Base-by-base conservation (phyloP, 176 grass and related monocot species). In the Triticum monococcum region DNA sequence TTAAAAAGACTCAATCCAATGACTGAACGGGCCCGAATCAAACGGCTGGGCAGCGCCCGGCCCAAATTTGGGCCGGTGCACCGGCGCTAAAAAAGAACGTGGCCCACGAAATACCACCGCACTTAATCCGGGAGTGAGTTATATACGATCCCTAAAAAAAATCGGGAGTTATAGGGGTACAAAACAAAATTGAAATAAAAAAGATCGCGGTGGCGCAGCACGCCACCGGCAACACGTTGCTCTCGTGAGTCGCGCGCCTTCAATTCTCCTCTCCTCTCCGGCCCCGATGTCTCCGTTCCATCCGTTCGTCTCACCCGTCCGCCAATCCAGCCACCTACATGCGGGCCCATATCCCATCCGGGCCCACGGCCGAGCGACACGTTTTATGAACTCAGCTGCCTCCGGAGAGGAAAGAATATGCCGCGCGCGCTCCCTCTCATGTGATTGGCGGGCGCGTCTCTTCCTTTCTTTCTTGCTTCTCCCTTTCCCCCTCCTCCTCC, bases 381-480 rank as follows among this genome's bases (percentile, higher is more conserved):
- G 71, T 46, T 73, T 73, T 4, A 45, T 48, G 71, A 74, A 16
- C 43, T 74, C 71, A 48, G 23, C 40, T 28, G 13, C n/a, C n/a
- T 46, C 38, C n/a, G 45, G 54, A 35, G 4, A 52, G 17, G 13
- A 75, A 26, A 12, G 72, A 50, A 50, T 7, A 59, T 79, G 76
- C 85, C 67, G 41, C 67, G 11, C 76, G 8, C 77, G 8, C 76
- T 13, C 54, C 22, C 57, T 43, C 61, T 82, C 61, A 5, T 20
- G 10, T 65, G 69, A 82, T 82, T 76, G 79, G 86, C 50, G 24
- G 54, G 52, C 3, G 77, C 17, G 6, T 50, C 87, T 32, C 28
- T 28, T 22, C 63, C 18, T 50, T 26, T 50, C 16, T 28, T 48
- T 28, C 25, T 30, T 50, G 69, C 63, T 3, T 57, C 43, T 66